phyloP scores from a whole-genome alignment of 495 filamentous ascomycete species.

The Trypethelium eluteriae region DNA sequence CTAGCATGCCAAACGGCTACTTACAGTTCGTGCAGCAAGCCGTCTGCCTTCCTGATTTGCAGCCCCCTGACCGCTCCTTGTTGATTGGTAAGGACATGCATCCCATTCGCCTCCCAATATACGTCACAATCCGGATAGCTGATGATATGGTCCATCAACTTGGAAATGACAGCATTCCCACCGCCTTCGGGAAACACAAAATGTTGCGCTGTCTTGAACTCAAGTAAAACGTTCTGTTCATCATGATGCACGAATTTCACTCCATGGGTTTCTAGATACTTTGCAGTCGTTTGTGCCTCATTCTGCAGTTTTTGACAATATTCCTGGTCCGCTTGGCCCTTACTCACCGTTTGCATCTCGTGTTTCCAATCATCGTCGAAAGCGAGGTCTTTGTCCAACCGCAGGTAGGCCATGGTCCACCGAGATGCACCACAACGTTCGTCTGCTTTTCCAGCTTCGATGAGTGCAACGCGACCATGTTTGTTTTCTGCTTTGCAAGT shows the following conservation, averaged over 20 bases:
- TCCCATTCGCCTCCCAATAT: constrained; percentile 22
- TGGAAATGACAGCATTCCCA: constrained; percentile 23
- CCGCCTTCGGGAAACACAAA: constrained; percentile 27
- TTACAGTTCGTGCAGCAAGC: constrained; percentile 22
- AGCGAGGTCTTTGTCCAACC: constrained; percentile 25
- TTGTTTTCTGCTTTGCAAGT: constrained; percentile 22
- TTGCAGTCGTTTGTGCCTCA: constrained; percentile 20
- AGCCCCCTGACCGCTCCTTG: constrained; percentile 21
- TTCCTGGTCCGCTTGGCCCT: constrained; percentile 25
- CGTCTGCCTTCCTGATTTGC: constrained; percentile 25
- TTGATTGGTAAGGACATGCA: constrained; percentile 20
- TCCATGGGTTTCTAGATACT: constrained; percentile 23
- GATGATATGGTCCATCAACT: constrained; percentile 20
- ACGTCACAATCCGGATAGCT: constrained; percentile 20
- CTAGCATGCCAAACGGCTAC: neutral
- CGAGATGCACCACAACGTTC: constrained; percentile 27
- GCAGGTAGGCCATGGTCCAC: constrained; percentile 32
- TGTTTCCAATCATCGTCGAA: constrained; percentile 29
- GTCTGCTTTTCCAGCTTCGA: constrained; percentile 27
- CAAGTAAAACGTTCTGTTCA: constrained; percentile 25
- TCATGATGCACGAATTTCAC: constrained; percentile 28
- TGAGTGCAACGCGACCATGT: constrained; percentile 25
- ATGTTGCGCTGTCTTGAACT: constrained; percentile 26
- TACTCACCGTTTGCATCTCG: constrained; percentile 27
- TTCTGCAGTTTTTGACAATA: constrained; percentile 25